These are phyloP conservation scores for Bryopsis sp. DNA, from an alignment of 139 green algal species.

Conservation along the genomic window DNA sequence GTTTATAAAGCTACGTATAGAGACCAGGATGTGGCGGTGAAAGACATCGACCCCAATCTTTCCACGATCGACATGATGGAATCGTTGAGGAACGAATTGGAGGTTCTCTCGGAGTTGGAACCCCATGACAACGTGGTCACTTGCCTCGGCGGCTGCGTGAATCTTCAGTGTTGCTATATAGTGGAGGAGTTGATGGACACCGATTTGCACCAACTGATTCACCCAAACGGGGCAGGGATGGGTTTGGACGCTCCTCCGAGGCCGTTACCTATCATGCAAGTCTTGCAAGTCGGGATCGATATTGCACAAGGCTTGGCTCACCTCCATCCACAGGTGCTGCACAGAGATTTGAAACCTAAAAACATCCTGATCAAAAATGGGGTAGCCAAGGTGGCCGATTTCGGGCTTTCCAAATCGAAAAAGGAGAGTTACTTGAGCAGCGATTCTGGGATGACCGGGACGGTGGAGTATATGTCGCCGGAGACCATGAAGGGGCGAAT, in stretches of 20 bases:
- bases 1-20: conserved; percentile 47
- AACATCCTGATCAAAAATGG: conserved; percentile 42
- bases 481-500: conserved; percentile 37
- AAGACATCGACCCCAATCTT: conserved; percentile 32
- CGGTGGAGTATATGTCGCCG: conserved; percentile 30
- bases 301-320: conserved; percentile 46
- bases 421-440: conserved; percentile 24
- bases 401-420: conserved; percentile 23
- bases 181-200: conserved; percentile 25
- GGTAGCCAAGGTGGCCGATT: conserved; percentile 51
- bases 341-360: conserved; percentile 53
- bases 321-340: conserved; percentile 61
- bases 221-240: not conserved
- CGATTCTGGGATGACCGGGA: conserved; percentile 24
- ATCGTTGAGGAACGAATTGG: conserved; percentile 26
- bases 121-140: not conserved
- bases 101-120: conserved; percentile 34
- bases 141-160: conserved; percentile 19
- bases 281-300: conserved; percentile 25
- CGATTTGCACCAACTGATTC: conserved; percentile 23
- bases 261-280: conserved; percentile 4
- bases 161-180: conserved; percentile 19
- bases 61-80: conserved; percentile 17
- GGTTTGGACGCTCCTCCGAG: too few relatives aligned
- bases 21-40: conserved; percentile 47